phyloP scores from a whole-genome alignment of 2,329 filamentous ascomycete species.

The Beauveria asiatica region DNA sequence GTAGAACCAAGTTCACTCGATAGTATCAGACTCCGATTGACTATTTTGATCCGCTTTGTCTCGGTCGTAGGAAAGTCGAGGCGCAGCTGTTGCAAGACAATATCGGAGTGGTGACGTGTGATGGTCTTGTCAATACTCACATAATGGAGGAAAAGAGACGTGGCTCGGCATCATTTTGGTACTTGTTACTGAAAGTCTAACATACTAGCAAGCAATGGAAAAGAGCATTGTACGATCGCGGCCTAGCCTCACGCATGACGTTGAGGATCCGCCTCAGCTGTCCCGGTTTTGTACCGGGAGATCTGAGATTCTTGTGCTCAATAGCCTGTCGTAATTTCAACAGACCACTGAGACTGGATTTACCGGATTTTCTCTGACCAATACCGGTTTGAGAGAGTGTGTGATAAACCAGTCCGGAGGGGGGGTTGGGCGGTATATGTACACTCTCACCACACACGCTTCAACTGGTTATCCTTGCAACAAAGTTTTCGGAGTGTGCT shows the following conservation, averaged over 20 bases:
- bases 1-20: background rate
- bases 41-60: background rate
- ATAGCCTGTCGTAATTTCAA: background rate
- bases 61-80: background rate
- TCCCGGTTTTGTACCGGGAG: background rate
- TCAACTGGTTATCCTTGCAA: background rate
- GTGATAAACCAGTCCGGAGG: no score
- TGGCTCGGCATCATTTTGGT: background rate
- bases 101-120: background rate
- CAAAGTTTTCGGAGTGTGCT: background rate
- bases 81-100: background rate
- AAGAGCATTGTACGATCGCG: background rate
- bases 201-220: background rate
- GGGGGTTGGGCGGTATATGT: background rate
- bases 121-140: background rate
- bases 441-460: background rate
- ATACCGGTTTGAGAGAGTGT: background rate
- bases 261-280: background rate
- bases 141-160: background rate
- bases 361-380: background rate
- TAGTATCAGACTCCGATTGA: background rate
- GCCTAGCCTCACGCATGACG: background rate
- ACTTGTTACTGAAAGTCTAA: background rate
- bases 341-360: background rate
- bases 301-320: background rate